Evolutionary conservation across 2,329 filamentous ascomycete genomes (phyloP).

Genomic region (Aureobasidium sp.): DNA sequence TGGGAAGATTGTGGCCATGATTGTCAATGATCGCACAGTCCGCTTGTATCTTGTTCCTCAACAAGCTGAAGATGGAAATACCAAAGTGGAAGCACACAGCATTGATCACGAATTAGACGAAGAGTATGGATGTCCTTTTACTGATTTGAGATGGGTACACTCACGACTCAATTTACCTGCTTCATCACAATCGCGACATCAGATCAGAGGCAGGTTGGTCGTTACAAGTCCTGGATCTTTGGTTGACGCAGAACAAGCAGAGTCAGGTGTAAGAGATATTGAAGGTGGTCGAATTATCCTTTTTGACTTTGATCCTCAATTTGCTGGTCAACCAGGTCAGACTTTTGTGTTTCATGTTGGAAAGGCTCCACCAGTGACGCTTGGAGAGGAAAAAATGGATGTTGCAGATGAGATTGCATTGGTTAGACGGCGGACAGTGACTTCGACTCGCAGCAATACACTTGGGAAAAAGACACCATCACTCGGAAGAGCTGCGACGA

Average conservation of each 20-base stretch:
- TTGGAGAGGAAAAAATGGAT: conserved; percentile 38
- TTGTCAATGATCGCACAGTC: conserved; percentile 42
- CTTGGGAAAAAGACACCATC: conserved; percentile 35
- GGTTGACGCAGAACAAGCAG: conserved; percentile 30
- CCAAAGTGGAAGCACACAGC: conserved; percentile 38
- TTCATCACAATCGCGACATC: not conserved
- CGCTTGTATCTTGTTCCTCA: conserved; percentile 39
- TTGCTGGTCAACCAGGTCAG: conserved; percentile 40
- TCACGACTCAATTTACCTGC: conserved; percentile 33
- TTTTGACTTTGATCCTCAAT: conserved; percentile 38
- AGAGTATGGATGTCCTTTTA: conserved; percentile 42
- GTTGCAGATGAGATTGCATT: conserved; percentile 38
- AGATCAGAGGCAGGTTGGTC: conserved; percentile 36
- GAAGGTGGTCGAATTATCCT: conserved; percentile 42
- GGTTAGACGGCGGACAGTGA: conserved; percentile 39
- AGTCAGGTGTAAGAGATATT: conserved; percentile 37
- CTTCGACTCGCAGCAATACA: conserved; percentile 34
- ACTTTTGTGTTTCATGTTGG: conserved; percentile 39
- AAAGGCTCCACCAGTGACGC: conserved; percentile 35
- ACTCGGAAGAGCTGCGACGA: conserved; percentile 38
- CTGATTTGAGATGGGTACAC: conserved; percentile 39
- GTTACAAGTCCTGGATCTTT: conserved; percentile 41
- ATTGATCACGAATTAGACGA: conserved; percentile 43
- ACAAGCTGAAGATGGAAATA: conserved; percentile 30
- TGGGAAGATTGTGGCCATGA: conserved; percentile 41